phyloP scores from a whole-genome alignment of 78 protist genomes.

The Dictyostelium brefeldianum region DNA sequence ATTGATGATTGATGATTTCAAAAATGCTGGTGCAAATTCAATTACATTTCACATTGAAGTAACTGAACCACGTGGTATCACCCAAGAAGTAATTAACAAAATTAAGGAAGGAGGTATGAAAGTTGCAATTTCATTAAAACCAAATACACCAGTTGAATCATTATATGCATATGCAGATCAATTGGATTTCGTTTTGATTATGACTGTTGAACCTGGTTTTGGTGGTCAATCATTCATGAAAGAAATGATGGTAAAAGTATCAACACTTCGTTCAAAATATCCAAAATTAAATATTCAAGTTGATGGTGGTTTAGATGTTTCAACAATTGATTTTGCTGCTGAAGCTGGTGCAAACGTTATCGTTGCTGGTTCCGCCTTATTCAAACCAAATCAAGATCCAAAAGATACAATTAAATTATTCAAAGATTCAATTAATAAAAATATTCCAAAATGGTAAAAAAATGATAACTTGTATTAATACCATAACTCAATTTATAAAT shows the following conservation, averaged over 20 bases:
- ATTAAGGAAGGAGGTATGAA: constrained; percentile 92
- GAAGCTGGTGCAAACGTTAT: constrained; percentile 98
- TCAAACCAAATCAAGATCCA: constrained; percentile 68
- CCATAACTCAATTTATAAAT: no score
- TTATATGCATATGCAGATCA: constrained; percentile 7
- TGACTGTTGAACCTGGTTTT: constrained; percentile 99
- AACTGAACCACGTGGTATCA: constrained; percentile 28
- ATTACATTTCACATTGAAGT: constrained; percentile 98
- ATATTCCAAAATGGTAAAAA: constrained; percentile 43
- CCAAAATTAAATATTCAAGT: constrained; percentile 97
- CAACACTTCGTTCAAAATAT: constrained; percentile 68
- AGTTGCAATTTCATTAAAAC: constrained; percentile 95
- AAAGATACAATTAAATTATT: constrained; percentile 60
- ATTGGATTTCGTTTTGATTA: constrained; percentile 95
- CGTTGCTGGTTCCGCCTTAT: constrained; percentile 96
- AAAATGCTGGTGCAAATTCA: constrained; percentile 92
- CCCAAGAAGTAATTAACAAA: constrained; percentile 45
- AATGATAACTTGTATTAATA: background rate
- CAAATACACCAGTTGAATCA: constrained; percentile 91
- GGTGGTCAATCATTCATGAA: constrained; percentile 99
- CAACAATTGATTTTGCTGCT: constrained; percentile 92
- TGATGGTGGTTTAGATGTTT: constrained; percentile 98
- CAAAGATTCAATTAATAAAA: constrained; percentile 61
- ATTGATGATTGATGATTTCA: constrained; percentile 92
- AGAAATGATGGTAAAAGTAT: constrained; percentile 97